phyloP scores from a whole-genome alignment of 2,329 filamentous ascomycete genomes.

The Penicillium griseofulvum region DNA sequence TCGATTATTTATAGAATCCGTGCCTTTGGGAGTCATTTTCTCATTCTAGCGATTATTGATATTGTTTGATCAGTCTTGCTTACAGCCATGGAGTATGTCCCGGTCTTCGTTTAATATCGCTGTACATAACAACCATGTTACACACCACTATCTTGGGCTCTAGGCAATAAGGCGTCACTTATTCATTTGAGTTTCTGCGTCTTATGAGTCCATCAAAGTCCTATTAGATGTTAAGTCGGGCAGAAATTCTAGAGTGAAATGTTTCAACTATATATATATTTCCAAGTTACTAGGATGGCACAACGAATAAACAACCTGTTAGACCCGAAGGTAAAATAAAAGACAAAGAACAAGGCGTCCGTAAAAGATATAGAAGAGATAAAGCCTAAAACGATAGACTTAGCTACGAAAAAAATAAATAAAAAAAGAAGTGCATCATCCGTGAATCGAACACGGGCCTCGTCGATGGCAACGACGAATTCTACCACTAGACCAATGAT shows the following conservation, averaged over 20 bases:
- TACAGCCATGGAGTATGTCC: background rate
- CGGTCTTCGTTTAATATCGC: background rate
- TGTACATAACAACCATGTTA: background rate
- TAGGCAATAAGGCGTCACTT: background rate
- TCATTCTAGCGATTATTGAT: background rate
- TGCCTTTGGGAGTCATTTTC: background rate
- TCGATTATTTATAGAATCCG: background rate
- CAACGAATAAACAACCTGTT: background rate
- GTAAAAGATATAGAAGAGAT: background rate
- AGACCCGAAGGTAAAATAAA: background rate
- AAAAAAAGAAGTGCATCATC: constrained; percentile 31
- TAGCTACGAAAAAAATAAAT: background rate
- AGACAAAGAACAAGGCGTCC: background rate
- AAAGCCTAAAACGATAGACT: background rate
- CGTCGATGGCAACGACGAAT: constrained; percentile 48
- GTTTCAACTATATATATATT: background rate
- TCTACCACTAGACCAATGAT: constrained; percentile 49
- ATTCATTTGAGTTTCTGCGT: background rate
- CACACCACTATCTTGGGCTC: background rate
- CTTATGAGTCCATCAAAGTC: too few species aligned
- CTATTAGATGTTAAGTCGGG: background rate
- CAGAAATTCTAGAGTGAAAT: background rate
- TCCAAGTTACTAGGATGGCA: background rate
- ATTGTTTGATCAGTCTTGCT: background rate
- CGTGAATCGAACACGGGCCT: constrained; percentile 50